Conservation (phyloP, 2,329 filamentous ascomycete species). For the Chrysoporthe austroafricana region DNA sequence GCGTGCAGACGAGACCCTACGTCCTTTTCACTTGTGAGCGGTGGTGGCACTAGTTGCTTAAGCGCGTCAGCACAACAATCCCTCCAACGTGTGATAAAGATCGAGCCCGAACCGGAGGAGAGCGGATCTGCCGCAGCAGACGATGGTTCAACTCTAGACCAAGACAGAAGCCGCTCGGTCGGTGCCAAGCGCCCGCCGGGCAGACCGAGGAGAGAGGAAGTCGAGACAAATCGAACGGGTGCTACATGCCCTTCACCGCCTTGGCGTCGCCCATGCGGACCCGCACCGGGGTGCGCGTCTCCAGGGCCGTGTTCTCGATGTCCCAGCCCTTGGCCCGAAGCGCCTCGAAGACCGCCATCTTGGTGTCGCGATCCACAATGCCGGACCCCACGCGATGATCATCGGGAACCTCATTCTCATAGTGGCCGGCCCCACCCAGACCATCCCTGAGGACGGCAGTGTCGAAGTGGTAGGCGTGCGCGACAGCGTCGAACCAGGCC, state of each 20-base stretch:
- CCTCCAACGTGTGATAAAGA: neutral
- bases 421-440: constrained; percentile 38
- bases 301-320: constrained; percentile 63
- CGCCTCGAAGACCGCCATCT: constrained; percentile 39
- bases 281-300: constrained; percentile 61
- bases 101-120: neutral
- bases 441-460: constrained; percentile 40
- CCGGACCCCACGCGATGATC: constrained; percentile 36
- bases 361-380: constrained; percentile 47
- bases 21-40: constrained; percentile 20
- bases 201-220: neutral
- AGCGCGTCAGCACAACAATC: constrained; percentile 17
- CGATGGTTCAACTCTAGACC: neutral
- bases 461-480: constrained; percentile 45
- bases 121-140: neutral
- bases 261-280: constrained; percentile 41
- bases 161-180: neutral
- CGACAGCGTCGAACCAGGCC: constrained; percentile 47
- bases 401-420: constrained; percentile 42
- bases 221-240: constrained; percentile 7
- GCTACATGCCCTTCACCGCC: constrained; percentile 33
- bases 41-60: constrained; percentile 14
- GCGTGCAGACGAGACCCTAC: constrained; percentile 15
- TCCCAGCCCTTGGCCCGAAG: constrained; percentile 65
- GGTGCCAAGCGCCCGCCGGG: neutral